Evolutionary conservation across 169 alveolate species (phyloP).

Genomic region (Plasmodium fragile): DNA sequence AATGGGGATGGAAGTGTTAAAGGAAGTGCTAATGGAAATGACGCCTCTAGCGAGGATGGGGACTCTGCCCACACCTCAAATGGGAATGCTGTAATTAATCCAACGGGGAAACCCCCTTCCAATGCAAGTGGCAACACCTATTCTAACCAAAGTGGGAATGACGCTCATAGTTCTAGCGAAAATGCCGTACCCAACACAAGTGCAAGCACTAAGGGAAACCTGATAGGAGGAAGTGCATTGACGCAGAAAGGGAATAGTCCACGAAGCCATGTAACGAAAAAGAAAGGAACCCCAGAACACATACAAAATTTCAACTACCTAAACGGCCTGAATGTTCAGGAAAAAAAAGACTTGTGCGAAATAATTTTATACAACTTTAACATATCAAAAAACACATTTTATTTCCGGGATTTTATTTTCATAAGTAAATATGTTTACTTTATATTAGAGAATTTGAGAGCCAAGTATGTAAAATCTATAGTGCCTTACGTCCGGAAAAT

Average conservation of each 20-base stretch:
- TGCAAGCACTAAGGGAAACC: background rate
- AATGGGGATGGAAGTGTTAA: background rate
- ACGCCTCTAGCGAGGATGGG: background rate
- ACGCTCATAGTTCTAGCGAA: background rate
- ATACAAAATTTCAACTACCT: background rate
- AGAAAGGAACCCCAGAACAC: background rate
- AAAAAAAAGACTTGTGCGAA: slow-evolving; percentile 33
- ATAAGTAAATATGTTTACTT: slow-evolving; percentile 44
- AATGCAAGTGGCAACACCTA: background rate
- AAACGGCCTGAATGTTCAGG: slow-evolving; percentile 16
- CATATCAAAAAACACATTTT: slow-evolving; percentile 19
- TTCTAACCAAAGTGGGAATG: background rate
- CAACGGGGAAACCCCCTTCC: background rate
- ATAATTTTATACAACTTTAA: slow-evolving; percentile 39
- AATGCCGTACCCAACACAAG: background rate
- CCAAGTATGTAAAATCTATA: slow-evolving; percentile 39
- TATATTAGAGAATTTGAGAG: slow-evolving; percentile 50
- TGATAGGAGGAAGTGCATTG: background rate
- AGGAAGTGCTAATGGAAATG: background rate
- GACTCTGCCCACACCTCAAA: background rate
- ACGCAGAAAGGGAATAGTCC: background rate
- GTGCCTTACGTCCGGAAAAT: slow-evolving; percentile 24
- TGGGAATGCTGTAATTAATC: background rate
- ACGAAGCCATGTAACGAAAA: background rate
- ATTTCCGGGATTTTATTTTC: slow-evolving; percentile 41